Conservation (phyloP, 768 basidiomycete genomes). For the Rhizopogon vinicolor region DNA sequence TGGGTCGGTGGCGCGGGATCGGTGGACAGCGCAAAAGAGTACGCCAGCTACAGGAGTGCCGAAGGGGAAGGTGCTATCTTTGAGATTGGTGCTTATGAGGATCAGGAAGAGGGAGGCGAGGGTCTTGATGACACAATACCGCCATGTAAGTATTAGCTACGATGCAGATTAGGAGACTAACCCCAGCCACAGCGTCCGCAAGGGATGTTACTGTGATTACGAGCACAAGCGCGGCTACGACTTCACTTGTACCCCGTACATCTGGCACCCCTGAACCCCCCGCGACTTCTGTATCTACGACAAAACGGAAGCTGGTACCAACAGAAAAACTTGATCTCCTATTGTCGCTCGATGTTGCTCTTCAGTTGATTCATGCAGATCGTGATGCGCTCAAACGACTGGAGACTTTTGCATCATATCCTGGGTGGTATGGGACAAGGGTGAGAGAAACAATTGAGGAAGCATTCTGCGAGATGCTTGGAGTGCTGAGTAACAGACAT, state of each 20-base stretch:
- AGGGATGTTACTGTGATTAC: neutral
- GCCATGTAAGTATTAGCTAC: neutral
- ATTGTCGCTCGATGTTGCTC: constrained; percentile 85
- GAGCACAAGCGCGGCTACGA: neutral
- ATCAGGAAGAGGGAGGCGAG: constrained; percentile 25
- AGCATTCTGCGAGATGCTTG: constrained; percentile 80
- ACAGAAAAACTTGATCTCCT: constrained; percentile 69
- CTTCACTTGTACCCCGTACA: neutral
- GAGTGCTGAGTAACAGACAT: constrained; percentile 74
- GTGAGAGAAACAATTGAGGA: constrained; percentile 95
- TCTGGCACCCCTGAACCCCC: neutral
- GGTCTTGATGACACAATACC: constrained; percentile 11
- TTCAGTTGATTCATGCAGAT: constrained; percentile 90
- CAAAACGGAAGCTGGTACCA: neutral
- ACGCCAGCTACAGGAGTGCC: constrained; percentile 13
- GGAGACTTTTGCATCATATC: constrained; percentile 86
- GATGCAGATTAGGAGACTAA: constrained; percentile 13
- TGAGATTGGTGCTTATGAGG: constrained; percentile 40
- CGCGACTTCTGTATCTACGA: neutral
- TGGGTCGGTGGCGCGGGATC: constrained; percentile 53
- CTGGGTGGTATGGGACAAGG: constrained; percentile 79
- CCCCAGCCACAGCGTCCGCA: neutral
- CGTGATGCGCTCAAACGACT: constrained; percentile 89
- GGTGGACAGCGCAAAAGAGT: constrained; percentile 11
- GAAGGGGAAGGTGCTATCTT: constrained; percentile 39